phyloP scores from a whole-genome alignment of 805 yeast species.

The Nakazawaea wickerhamii region DNA sequence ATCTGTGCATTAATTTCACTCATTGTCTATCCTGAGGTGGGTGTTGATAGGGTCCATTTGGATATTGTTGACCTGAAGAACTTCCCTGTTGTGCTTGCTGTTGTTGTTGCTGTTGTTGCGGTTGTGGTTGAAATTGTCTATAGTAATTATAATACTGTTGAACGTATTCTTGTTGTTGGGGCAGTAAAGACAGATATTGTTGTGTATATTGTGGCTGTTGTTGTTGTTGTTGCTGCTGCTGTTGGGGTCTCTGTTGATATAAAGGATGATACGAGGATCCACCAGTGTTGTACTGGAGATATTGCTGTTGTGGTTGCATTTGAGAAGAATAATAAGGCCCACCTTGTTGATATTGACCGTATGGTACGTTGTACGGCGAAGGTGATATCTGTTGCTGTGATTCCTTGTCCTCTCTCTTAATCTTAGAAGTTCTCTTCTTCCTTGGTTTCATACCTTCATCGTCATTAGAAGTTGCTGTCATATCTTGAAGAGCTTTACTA shows the following conservation, averaged over 20 bases:
- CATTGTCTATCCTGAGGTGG: no score
- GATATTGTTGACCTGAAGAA: background rate
- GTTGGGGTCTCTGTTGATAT: background rate
- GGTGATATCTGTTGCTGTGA: background rate
- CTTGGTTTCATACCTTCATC: background rate
- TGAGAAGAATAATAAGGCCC: background rate
- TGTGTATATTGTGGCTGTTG: constrained; percentile 7
- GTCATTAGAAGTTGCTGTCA: background rate
- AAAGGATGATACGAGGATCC: background rate
- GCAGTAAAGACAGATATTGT: constrained; percentile 11
- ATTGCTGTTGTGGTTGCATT: constrained; percentile 5
- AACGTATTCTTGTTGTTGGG: constrained; percentile 14
- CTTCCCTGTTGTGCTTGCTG: constrained; percentile 6
- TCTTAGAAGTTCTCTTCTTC: constrained; percentile 7
- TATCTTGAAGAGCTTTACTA: background rate
- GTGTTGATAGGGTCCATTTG: background rate
- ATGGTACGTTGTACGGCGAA: background rate
- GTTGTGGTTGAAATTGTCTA: constrained; percentile 13
- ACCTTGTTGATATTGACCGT: background rate
- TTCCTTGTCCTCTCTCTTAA: constrained; percentile 2
- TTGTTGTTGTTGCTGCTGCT: constrained; percentile 1
- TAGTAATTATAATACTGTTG: constrained; percentile 13
- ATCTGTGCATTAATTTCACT: no score
- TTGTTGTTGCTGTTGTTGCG: constrained; percentile 8
- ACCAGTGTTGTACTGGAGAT: background rate